Evolutionary conservation across 2,329 filamentous ascomycete species (phyloP), one percentile per base, ranked within the genome.

Genomic region (Colletotrichum cuscutae): DNA sequence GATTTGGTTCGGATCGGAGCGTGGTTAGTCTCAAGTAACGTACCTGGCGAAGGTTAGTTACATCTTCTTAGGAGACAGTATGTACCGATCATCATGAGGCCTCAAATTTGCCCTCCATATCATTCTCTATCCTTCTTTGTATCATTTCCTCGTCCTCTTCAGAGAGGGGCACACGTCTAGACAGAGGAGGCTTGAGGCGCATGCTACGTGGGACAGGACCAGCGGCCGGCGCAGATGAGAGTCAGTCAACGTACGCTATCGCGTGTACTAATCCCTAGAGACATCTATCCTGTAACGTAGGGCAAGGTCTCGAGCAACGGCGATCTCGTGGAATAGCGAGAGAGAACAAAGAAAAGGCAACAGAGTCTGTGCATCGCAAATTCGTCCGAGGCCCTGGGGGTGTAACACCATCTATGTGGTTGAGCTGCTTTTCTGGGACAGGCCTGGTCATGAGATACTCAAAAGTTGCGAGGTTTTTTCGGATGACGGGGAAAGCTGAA

Each of bases 1-100:
- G 49, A 62, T 53, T 70, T 46, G 19, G 42, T 66, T 60, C 42
- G 62, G 54, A 54, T 54, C 46, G 56, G 68, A n/a, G 54, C 35
- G 26, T 42, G 19, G 30, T 54, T 49, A 49, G 42, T 19, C 42
- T 49, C 42, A 8, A 49, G 42, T 49, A 49, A 22, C 42, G 42
- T 49, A 42, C 5, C 13, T 42, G n/a, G 8, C 19, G 42, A 49
- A 49, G 42, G 42, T 49, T 49, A 49, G 5, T n/a, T 49, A 19
- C 5, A 7, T 5, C 42, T 3, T 22, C 2, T 2, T 22, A 22
- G 9, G 32, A 5, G 1, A 12, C 11, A 35, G 19, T 11, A 2
- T 49, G 1, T 49, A 22, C 42, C 19, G 42, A 49, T n/a, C 42
- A 49, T 49, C 7, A 22, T 11, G 42, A 49, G 42, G 19, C 6